Percentiles rank a stretch among this genome's conserved stretches.
Evolutionary conservation across 148 eudicot species (phyloP).

Genomic region (Nyssa sinensis): DNA sequence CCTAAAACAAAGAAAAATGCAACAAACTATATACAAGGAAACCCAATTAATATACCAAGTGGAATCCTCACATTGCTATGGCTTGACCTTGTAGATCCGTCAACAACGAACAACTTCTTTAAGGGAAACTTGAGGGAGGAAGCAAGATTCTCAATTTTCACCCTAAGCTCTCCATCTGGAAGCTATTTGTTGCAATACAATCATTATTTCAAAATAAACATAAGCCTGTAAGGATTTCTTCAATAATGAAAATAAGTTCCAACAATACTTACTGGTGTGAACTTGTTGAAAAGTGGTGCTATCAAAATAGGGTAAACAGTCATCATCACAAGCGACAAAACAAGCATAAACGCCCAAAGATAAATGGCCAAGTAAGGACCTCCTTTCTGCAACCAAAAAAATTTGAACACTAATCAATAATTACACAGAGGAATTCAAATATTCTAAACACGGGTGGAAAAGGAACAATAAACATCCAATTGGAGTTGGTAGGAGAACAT

Average conservation of each 20-base stretch:
- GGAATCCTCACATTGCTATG: conserved; percentile 91
- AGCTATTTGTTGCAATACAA: conserved; percentile 54
- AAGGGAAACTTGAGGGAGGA: conserved; percentile 90
- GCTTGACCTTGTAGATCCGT: conserved; percentile 98
- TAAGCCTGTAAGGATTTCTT: neutral
- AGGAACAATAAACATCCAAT: too few species aligned
- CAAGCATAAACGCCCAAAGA: conserved; percentile 97
- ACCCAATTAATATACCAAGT: conserved; percentile 13
- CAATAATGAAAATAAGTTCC: neutral
- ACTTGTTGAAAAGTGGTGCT: conserved; percentile 97
- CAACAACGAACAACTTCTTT: conserved; percentile 95
- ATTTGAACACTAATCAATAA: neutral
- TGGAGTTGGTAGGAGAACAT: too few species aligned
- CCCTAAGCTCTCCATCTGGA: conserved; percentile 81
- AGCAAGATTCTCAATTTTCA: conserved; percentile 85
- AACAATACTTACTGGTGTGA: conserved; percentile 75
- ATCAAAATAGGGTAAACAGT: conserved; percentile 85
- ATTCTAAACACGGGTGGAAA: neutral
- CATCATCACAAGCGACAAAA: conserved; percentile 90
- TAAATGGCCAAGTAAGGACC: conserved; percentile 98
- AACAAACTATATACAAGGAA: too few species aligned
- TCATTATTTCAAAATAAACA: neutral
- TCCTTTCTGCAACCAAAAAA: conserved; percentile 75
- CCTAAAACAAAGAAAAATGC: too few species aligned
- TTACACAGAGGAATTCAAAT: neutral